Evolutionary conservation across 495 filamentous ascomycete genomes (phyloP), one percentile per base, ranked within the genome.

Genomic region (Hypoxylon crocopeplum): DNA sequence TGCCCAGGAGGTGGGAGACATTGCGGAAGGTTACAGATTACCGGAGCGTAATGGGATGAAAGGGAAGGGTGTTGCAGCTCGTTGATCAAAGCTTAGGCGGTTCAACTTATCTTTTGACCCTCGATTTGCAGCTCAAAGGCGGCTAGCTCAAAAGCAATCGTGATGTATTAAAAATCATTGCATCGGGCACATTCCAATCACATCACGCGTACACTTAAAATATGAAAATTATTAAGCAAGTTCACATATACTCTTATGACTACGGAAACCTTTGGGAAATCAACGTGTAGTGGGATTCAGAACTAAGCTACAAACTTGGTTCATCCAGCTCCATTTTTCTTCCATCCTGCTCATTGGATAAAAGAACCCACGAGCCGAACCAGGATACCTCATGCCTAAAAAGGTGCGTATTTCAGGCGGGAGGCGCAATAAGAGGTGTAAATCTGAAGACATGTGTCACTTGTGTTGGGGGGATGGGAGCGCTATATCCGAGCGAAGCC

Each of bases 261-360:
- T 27, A 27, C 13, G 5, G 3, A 38, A 38, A 5, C 4, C 34
- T 16, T 13, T 8, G 37, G 42, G 33, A 59, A 58, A 59, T 64
- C 48, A 54, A 20, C 15, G 16, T 25, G 47, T 64, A 51, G 47
- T 64, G 47, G 44, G 58, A 57, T 58, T 63, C 29, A 33, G 47
- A 58, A 48, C 60, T 53, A 57, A 54, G 53, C 44, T 59, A 58
- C 48, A 29, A 19, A 55, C 54, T 58, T 13, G 41, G 48, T 49
- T 54, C 48, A 39, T 58, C 42, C 44, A 48, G n/a, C 38, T 19
- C 38, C 22, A n/a, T 49, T 49, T 49, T 36, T 54, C 37, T 52
- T 30, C 33, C 29, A 12, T 48, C 32, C 6, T 32, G 8, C 38
- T 25, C 33, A 16, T 47, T 15, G 34, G 37, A 41, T 16, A 45